Evolutionary conservation across 2,329 filamentous ascomycete genomes (phyloP).

Genomic region (Scortechinia acanthostroma): DNA sequence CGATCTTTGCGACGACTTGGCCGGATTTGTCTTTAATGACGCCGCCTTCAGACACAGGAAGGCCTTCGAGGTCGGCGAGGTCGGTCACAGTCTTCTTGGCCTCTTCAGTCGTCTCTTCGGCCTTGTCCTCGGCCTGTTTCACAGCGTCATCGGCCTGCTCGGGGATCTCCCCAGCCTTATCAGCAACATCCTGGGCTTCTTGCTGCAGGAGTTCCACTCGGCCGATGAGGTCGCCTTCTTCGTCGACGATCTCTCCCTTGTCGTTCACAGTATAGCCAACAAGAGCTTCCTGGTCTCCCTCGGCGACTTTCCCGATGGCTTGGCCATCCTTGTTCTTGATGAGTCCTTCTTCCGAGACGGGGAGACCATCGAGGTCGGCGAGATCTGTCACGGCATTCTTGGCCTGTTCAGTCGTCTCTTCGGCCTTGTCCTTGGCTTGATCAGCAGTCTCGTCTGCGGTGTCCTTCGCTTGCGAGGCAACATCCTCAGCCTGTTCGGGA

Average conservation of each 20-base stretch:
- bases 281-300: conserved; percentile 22
- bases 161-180: too few species aligned
- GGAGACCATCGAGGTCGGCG: conserved; percentile 33
- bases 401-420: too few species aligned
- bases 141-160: too few species aligned
- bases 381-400: too few species aligned
- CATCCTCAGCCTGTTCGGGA: too few species aligned
- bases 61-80: conserved; percentile 34
- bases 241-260: conserved; percentile 25
- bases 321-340: conserved; percentile 37
- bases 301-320: conserved; percentile 20
- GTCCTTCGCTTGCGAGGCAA: too few species aligned
- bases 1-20: conserved; percentile 48
- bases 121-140: too few species aligned
- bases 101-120: too few species aligned
- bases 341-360: conserved; percentile 52
- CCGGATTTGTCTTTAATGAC: conserved; percentile 42
- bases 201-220: conserved; percentile 21
- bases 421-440: too few species aligned
- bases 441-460: too few species aligned
- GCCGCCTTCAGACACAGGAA: conserved; percentile 46
- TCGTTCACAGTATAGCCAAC: conserved; percentile 24
- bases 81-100: too few species aligned
- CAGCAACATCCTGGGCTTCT: too few species aligned
- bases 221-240: conserved; percentile 22